Conservation (phyloP, 306 rosid genomes). For the Prunus fruticosa region DNA sequence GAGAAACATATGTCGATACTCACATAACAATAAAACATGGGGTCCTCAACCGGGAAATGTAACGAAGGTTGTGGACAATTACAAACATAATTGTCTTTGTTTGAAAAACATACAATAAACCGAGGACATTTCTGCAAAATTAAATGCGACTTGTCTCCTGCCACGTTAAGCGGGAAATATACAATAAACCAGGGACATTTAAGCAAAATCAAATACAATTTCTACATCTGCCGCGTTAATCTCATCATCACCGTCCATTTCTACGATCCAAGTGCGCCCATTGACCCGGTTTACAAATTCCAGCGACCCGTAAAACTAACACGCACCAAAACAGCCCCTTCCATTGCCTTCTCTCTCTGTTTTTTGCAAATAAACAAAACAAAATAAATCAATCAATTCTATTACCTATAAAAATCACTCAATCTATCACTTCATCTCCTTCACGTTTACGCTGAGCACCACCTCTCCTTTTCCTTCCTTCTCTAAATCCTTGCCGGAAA, state of each 20-base stretch:
- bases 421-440: background rate
- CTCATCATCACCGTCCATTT: slow-evolving; percentile 7
- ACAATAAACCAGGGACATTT: no score
- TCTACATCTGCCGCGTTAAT: background rate
- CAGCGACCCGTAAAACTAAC: background rate
- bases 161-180: background rate
- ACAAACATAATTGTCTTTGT: background rate
- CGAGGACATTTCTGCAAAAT: background rate
- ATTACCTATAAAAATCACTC: background rate
- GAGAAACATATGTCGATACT: background rate
- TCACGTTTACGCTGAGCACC: background rate
- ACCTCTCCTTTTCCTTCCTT: slow-evolving; percentile 4
- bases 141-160: background rate
- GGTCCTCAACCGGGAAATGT: background rate
- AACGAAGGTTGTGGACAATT: background rate
- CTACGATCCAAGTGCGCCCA: background rate
- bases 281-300: no score
- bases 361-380: background rate
- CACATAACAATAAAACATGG: background rate
- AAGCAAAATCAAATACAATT: no score
- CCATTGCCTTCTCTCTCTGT: background rate
- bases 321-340: background rate
- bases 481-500: slow-evolving; percentile 21
- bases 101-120: background rate
- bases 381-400: background rate